Evolutionary conservation across 441 rosid genomes (phyloP).

Genomic region (Erodium moschatum): DNA sequence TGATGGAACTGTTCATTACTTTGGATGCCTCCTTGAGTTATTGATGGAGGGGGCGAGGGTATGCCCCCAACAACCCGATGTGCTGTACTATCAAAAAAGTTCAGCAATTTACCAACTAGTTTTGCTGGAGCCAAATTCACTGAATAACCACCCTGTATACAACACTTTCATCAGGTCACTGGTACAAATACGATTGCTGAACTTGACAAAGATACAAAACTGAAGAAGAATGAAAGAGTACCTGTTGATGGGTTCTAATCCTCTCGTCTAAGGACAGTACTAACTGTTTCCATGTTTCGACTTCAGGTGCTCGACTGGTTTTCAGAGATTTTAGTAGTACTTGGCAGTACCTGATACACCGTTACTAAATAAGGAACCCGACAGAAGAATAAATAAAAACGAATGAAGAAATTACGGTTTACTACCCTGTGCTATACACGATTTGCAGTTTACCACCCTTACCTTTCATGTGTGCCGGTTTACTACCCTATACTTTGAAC

Average conservation of each 20-base stretch:
- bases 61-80: constrained; percentile 83
- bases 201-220: not conserved
- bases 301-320: constrained; percentile 72
- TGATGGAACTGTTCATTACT: constrained; percentile 41
- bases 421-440: too few species aligned
- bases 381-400: constrained; percentile 16
- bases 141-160: constrained; percentile 75
- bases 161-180: constrained; percentile 11
- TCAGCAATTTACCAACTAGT: constrained; percentile 72
- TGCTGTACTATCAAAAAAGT: constrained; percentile 78
- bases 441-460: too few species aligned
- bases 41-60: constrained; percentile 64
- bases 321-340: constrained; percentile 68
- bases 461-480: too few species aligned
- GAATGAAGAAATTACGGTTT: not conserved
- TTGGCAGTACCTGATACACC: constrained; percentile 73
- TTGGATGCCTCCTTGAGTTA: constrained; percentile 39
- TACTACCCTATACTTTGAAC: too few species aligned
- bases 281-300: constrained; percentile 70
- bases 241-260: constrained; percentile 81
- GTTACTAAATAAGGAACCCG: constrained; percentile 19
- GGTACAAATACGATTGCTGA: not conserved
- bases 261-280: constrained; percentile 74
- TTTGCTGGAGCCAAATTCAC: constrained; percentile 73
- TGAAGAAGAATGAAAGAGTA: constrained; percentile 20